Evolutionary conservation across 129 eudicot genomes (phyloP), one percentile per base, ranked within the genome.

Genomic region (Deinandra increscens): DNA sequence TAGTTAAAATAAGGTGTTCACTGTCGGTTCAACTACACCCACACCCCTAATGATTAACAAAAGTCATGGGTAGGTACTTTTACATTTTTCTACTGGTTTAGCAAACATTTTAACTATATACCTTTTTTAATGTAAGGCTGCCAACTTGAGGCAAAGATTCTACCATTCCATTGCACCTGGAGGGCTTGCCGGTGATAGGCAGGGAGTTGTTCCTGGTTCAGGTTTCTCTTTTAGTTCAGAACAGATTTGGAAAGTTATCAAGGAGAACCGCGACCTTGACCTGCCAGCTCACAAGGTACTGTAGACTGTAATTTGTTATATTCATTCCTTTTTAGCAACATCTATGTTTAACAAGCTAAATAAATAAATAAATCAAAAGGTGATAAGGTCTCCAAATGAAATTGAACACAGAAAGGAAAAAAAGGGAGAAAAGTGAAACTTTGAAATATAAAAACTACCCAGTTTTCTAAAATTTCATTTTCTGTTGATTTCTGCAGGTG

Each of bases 221-320:
- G 88, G 85, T 33, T 85, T 85, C 76, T 81, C 97, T 45, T 91
- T 87, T 60, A 91, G 97, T 80, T 76, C 95, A 14, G 91, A 87
- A 69, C 89, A 91, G 75, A 91, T 91, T 50, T 91, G 97, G 97
- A 83, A 80, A 81, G 85, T 91, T 60, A 91, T 91, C 20, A 91
- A 87, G 68, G 97, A 91, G 82, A 91, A 91, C 76, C 88, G 80
- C 65, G 97, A 91, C 72, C 97, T 91, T 83, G 97, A 91, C 69
- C 76, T 91, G 68, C 97, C 97, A 64, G 95, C 97, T 36, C 97
- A 91, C 83, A 91, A 91, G 84, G 97, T 87, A 69, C 8, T 39
- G 1, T 26, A 26, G 3, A 69, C 8, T 39, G 1, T 26, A 26
- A 26, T 26, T 26, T 26, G 31, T 26, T 26, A 26, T 26, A 26